Evolutionary conservation across 805 yeast species (phyloP).

Genomic region (Teunomyces tritomae): DNA sequence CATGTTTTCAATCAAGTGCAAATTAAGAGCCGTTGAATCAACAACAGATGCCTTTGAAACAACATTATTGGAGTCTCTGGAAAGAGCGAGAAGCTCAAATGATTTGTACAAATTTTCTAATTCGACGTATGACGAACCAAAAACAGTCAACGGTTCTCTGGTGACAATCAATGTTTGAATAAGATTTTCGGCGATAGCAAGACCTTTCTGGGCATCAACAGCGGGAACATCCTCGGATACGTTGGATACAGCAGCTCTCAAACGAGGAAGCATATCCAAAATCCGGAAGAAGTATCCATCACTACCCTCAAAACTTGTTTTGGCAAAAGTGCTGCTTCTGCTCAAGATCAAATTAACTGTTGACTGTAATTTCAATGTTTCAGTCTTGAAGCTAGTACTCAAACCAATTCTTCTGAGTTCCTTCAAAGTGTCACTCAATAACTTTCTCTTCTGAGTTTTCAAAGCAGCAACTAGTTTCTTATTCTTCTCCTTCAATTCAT

Average conservation of each 20-base stretch:
- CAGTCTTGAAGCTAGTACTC: conserved; percentile 61
- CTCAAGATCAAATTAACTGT: conserved; percentile 64
- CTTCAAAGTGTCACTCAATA: conserved; percentile 72
- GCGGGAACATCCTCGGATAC: conserved; percentile 74
- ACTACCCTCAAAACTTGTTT: conserved; percentile 30
- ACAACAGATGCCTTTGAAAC: conserved; percentile 15
- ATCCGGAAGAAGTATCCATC: conserved; percentile 63
- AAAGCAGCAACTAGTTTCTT: conserved; percentile 68
- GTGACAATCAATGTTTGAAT: conserved; percentile 54
- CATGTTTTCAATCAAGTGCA: conserved; percentile 13
- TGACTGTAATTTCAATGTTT: conserved; percentile 59
- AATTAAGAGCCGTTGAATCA: conserved; percentile 16
- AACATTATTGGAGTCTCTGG: conserved; percentile 8
- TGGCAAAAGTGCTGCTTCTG: conserved; percentile 45
- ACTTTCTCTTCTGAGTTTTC: conserved; percentile 75
- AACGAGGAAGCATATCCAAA: conserved; percentile 76
- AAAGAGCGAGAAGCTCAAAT: conserved; percentile 14
- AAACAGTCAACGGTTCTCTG: conserved; percentile 46
- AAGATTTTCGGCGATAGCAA: conserved; percentile 73
- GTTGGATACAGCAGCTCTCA: conserved; percentile 60
- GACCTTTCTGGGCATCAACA: conserved; percentile 68
- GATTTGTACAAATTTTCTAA: conserved; percentile 13
- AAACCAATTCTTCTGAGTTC: conserved; percentile 78
- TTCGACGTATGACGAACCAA: conserved; percentile 15
- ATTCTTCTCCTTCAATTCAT: conserved; percentile 62